Evolutionary conservation across 163 green algal genomes (phyloP).

Genomic region (Chloromonas sp.): DNA sequence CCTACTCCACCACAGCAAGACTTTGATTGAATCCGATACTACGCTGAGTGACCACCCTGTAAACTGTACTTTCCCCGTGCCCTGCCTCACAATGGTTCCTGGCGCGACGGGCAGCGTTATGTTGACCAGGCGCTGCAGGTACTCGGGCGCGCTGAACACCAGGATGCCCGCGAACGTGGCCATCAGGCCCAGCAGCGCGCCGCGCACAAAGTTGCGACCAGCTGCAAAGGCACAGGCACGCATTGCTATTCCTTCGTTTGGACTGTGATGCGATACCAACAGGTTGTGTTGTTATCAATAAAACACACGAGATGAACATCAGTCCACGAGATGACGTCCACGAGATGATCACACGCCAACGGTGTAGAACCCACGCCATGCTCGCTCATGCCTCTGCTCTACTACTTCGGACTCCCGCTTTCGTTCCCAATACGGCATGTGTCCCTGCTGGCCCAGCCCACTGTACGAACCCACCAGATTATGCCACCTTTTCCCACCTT

Average conservation of each 20-base stretch:
- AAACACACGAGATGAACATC: not conserved
- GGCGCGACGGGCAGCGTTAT: slow-evolving; percentile 28
- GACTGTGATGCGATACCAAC: too few species aligned
- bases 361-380: not conserved
- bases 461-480: too few species aligned
- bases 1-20: too few species aligned
- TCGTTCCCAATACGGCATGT: too few species aligned
- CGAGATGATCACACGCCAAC: not conserved
- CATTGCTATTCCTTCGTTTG: too few species aligned
- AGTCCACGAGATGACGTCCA: not conserved
- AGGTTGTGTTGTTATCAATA: not conserved
- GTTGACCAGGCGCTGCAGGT: slow-evolving; percentile 18
- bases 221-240: slow-evolving; percentile 13
- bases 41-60: too few species aligned
- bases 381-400: too few species aligned
- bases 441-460: too few species aligned
- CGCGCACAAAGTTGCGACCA: slow-evolving; percentile 49
- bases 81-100: slow-evolving; percentile 32
- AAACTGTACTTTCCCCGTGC: too few species aligned
- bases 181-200: slow-evolving; percentile 40
- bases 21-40: too few species aligned
- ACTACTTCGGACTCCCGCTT: too few species aligned
- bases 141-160: slow-evolving; percentile 40
- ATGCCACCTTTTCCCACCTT: too few species aligned
- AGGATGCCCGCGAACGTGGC: slow-evolving; percentile 45